Evolutionary conservation across 2,329 filamentous ascomycete genomes (phyloP), one percentile per base, ranked within the genome.

Genomic region (Venturiaceae sp.): DNA sequence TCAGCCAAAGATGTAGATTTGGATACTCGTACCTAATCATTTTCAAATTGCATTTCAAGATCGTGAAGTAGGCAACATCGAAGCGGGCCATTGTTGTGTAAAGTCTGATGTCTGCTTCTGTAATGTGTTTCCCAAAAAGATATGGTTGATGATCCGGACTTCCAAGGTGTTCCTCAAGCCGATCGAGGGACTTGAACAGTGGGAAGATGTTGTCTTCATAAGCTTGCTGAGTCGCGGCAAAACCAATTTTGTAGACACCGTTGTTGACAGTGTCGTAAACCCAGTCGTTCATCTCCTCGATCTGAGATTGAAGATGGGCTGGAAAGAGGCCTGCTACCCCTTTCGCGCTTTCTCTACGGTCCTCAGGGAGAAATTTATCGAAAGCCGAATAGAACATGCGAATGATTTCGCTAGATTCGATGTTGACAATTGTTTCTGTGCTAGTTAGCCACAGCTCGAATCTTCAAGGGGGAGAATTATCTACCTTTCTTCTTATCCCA

Each of bases 41-140:
- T 2, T 82, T 81, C 32, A 86, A 67, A 66, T 86, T 85, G 64
- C 81, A 83, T 71, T 85, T 86, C 73, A 86, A 86, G 68, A 85
- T 83, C 72, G 85, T 82, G 13, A 83, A 81, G 65, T 86, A 86
- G 3, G 83, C 78, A 2, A 75, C 70, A 62, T 86, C 83, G 64
- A 86, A 78, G 4, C 83, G 74, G n/a, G 85, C 73, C 14, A 83
- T 63, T 0, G 82, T 85, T 2, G 78, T 74, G 63, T 81, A 86
- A 0, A 79, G 74, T 11, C 80, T 71, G 21, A 86, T 64, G 64
- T 86, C 83, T 11, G 85, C 68, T 66, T 86, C 83, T 0, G 83
- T 85, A 60, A 86, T 64, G 14, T 74, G 64, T 0, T 68, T 64
- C 1, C 83, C 83, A 0, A 86, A 72, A 2, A 85, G 69, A 62